These are phyloP conservation scores for Westerdykella sp. DNA, from an alignment of 2,329 filamentous ascomycete genomes.

Conservation along the genomic window DNA sequence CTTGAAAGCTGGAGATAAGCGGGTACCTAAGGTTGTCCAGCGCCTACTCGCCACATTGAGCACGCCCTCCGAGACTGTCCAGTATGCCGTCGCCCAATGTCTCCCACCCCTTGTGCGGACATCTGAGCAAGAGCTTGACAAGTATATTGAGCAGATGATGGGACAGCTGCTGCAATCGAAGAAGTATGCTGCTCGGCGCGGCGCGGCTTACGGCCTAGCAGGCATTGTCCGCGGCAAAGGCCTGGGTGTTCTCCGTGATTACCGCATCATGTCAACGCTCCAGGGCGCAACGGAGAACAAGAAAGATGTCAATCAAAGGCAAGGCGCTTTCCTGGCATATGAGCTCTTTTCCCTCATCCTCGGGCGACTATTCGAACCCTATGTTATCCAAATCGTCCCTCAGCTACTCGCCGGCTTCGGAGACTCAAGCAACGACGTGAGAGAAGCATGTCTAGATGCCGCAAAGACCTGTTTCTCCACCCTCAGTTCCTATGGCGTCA, in stretches of 20 bases:
- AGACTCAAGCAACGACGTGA: slow-evolving; percentile 79
- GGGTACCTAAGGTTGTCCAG: slow-evolving; percentile 82
- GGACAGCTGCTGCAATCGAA: slow-evolving; percentile 80
- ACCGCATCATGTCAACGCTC: slow-evolving; percentile 76
- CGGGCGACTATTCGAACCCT: slow-evolving; percentile 87
- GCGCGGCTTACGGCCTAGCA: slow-evolving; percentile 89
- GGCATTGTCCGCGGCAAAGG: slow-evolving; percentile 87
- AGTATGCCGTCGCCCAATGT: slow-evolving; percentile 93
- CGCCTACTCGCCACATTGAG: slow-evolving; percentile 79
- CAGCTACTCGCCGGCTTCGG: slow-evolving; percentile 86
- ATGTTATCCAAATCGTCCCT: slow-evolving; percentile 91
- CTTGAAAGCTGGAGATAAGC: slow-evolving; percentile 74
- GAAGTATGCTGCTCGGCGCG: slow-evolving; percentile 86
- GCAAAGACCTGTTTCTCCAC: slow-evolving; percentile 91
- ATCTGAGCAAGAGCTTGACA: slow-evolving; percentile 67
- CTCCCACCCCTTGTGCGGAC: slow-evolving; percentile 83
- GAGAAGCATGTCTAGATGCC: slow-evolving; percentile 86
- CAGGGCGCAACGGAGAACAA: slow-evolving; percentile 87
- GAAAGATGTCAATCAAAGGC: slow-evolving; percentile 81
- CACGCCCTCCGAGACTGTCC: slow-evolving; percentile 92
- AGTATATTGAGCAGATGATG: slow-evolving; percentile 74
- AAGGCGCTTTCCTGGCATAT: slow-evolving; percentile 82
- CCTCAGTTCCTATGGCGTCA: slow-evolving; percentile 91
- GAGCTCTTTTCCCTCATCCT: slow-evolving; percentile 84
- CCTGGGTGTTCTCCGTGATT: slow-evolving; percentile 73